Percentiles rank a stretch among this genome's conserved stretches.
These are phyloP conservation scores for Gaeumannomyces tritici DNA, from an alignment of 2,329 filamentous ascomycete genomes.

Conservation along the genomic window DNA sequence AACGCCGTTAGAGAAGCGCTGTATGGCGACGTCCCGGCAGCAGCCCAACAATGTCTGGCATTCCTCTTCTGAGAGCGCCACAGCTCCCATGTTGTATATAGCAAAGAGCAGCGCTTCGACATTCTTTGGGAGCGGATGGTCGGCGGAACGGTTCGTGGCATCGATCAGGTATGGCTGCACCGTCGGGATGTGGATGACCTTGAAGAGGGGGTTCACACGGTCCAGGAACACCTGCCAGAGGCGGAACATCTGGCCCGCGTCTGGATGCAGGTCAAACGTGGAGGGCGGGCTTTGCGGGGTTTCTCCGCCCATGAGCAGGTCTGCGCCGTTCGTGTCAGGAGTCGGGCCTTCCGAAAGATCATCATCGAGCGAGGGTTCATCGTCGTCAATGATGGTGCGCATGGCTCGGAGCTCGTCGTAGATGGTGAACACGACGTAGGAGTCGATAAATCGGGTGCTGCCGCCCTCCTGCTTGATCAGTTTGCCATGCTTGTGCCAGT, in stretches of 20 bases:
- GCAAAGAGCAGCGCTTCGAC: conserved; percentile 53
- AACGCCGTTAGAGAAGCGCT: conserved; percentile 40
- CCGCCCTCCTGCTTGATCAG: conserved; percentile 46
- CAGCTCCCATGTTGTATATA: conserved; percentile 53
- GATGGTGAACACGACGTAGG: conserved; percentile 41
- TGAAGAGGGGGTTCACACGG: conserved; percentile 65
- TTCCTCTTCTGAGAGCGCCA: conserved; percentile 46
- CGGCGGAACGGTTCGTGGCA: conserved; percentile 41
- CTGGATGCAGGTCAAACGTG: conserved; percentile 49
- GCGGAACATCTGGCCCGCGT: conserved; percentile 54
- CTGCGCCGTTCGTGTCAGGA: conserved; percentile 39
- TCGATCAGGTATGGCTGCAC: conserved; percentile 57
- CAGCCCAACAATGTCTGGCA: conserved; percentile 42
- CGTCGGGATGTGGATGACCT: conserved; percentile 62
- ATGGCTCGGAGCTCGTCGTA: conserved; percentile 51
- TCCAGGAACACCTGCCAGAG: conserved; percentile 70
- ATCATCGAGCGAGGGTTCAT: conserved; percentile 35
- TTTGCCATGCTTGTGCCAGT: conserved; percentile 39
- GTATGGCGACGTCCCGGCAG: conserved; percentile 38
- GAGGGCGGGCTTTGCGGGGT: conserved; percentile 21
- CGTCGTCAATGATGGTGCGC: conserved; percentile 48
- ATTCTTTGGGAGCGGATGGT: conserved; percentile 40
- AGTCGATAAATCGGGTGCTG: conserved; percentile 47
- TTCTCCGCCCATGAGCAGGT: conserved; percentile 36
- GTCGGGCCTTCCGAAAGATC: conserved; percentile 33